Percentiles rank a stretch among this genome's conserved stretches.
phyloP scores from a whole-genome alignment of 305 asterid genomes.

The Fraxinus latifolia region DNA sequence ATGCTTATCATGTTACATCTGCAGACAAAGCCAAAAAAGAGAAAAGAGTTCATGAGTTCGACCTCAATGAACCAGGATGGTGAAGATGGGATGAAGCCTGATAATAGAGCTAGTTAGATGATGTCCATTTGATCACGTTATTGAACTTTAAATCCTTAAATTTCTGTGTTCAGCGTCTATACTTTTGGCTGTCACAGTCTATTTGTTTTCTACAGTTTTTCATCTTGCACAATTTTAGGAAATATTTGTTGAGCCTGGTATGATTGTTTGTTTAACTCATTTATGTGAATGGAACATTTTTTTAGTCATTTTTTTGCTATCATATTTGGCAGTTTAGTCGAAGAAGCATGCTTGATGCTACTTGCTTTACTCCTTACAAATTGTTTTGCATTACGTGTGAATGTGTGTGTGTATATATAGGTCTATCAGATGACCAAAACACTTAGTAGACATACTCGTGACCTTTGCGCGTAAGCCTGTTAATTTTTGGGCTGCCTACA shows the following conservation, averaged over 20 bases:
- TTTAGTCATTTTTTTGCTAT: not conserved
- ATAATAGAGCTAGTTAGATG: not conserved
- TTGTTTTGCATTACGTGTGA: not conserved
- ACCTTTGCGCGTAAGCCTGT: not conserved
- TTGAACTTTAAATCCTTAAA: not conserved
- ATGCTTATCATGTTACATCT: not conserved
- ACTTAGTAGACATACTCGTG: not conserved
- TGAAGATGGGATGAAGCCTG: not conserved
- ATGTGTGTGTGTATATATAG: not conserved
- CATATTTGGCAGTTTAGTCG: not conserved
- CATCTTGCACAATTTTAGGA: not conserved
- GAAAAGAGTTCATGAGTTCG: conserved; percentile 24
- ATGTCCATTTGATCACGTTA: not conserved
- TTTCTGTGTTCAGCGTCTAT: not conserved
- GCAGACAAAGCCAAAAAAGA: not conserved
- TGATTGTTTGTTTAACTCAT: not conserved
- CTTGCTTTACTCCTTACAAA: too few species aligned
- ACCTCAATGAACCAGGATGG: conserved; percentile 32
- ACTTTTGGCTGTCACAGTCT: not conserved
- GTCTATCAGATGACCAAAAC: not conserved
- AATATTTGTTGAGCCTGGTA: not conserved
- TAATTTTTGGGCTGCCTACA: not conserved
- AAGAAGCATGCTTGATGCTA: not conserved
- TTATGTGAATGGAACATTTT: not conserved
- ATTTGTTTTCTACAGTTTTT: not conserved